Percentiles rank a stretch among this genome's conserved stretches.
Evolutionary conservation across 192 early-diverging fungal species (phyloP).

Genomic region (Oehlia diaphana): DNA sequence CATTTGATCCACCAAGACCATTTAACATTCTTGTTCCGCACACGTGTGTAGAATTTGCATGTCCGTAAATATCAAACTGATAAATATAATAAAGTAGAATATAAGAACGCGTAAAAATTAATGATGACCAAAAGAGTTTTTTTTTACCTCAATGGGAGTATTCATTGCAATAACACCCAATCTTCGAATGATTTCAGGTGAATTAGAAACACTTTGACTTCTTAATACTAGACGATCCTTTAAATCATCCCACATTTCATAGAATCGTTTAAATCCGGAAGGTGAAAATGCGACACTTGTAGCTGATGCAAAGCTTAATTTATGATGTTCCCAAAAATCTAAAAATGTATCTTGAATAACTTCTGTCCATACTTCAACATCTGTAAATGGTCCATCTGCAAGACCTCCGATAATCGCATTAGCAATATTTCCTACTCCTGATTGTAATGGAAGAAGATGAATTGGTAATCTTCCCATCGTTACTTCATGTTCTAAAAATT

Average conservation of each 20-base stretch:
- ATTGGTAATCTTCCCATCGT: slow-evolving; percentile 39
- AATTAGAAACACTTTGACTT: slow-evolving; percentile 46
- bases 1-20: slow-evolving; percentile 42
- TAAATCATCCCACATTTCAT: slow-evolving; percentile 42
- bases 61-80: slow-evolving; percentile 45
- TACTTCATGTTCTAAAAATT: slow-evolving; percentile 45
- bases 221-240: slow-evolving; percentile 41
- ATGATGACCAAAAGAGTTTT: background rate
- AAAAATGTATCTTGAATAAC: slow-evolving; percentile 48
- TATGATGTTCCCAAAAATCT: slow-evolving; percentile 30
- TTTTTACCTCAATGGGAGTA: slow-evolving; percentile 39
- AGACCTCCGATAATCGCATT: slow-evolving; percentile 47
- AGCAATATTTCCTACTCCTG: slow-evolving; percentile 48
- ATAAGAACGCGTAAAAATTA: background rate
- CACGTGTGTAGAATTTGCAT: slow-evolving; percentile 44
- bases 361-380: slow-evolving; percentile 48
- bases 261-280: slow-evolving; percentile 41
- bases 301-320: slow-evolving; percentile 25
- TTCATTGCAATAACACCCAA: slow-evolving; percentile 49
- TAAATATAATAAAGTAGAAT: background rate
- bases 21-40: slow-evolving; percentile 46
- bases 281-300: slow-evolving; percentile 46
- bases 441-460: slow-evolving; percentile 39
- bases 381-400: slow-evolving; percentile 36
- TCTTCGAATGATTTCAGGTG: slow-evolving; percentile 45